phyloP scores from a whole-genome alignment of 495 filamentous ascomycete genomes.

The Tuber microsphaerosporum region DNA sequence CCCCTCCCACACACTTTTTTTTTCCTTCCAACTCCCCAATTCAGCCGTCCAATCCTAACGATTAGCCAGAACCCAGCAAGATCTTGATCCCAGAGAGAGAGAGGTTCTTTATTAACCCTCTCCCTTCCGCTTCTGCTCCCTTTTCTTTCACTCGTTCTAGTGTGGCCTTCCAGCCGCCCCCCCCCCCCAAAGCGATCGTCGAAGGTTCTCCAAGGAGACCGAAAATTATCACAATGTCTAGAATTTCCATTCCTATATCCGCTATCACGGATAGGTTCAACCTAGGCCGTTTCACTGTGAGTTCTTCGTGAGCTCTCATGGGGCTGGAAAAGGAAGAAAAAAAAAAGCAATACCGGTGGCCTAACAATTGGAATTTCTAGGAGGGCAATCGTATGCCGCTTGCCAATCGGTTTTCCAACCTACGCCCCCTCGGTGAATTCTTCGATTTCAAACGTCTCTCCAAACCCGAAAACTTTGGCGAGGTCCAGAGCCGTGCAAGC shows the following conservation, averaged over 20 bases:
- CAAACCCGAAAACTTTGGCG: constrained; percentile 83
- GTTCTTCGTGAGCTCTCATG: neutral
- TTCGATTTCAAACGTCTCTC: constrained; percentile 90
- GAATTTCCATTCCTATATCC: constrained; percentile 85
- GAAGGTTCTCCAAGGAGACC: constrained; percentile 16
- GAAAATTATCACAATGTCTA: constrained; percentile 57
- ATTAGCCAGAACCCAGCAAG: neutral
- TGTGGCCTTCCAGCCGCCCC: constrained; percentile 10
- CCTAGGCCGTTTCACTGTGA: constrained; percentile 53
- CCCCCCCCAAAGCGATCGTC: neutral
- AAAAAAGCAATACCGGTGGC: too few species aligned
- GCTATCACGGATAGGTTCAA: constrained; percentile 82
- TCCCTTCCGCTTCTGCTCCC: constrained; percentile 7
- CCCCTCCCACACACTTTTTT: neutral
- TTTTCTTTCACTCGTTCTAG: constrained; percentile 18
- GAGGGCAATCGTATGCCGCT: constrained; percentile 63
- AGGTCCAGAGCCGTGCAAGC: constrained; percentile 88
- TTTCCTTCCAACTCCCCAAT: neutral
- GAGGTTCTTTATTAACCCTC: constrained; percentile 1
- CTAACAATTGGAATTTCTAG: constrained; percentile 35
- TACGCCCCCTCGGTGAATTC: constrained; percentile 86
- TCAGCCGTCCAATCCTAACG: neutral
- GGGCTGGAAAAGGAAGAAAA: neutral
- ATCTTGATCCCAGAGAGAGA: neutral
- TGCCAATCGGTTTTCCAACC: constrained; percentile 77